Evolutionary conservation across 2,329 filamentous ascomycete species (phyloP).

Genomic region (Fusarium robinianum): DNA sequence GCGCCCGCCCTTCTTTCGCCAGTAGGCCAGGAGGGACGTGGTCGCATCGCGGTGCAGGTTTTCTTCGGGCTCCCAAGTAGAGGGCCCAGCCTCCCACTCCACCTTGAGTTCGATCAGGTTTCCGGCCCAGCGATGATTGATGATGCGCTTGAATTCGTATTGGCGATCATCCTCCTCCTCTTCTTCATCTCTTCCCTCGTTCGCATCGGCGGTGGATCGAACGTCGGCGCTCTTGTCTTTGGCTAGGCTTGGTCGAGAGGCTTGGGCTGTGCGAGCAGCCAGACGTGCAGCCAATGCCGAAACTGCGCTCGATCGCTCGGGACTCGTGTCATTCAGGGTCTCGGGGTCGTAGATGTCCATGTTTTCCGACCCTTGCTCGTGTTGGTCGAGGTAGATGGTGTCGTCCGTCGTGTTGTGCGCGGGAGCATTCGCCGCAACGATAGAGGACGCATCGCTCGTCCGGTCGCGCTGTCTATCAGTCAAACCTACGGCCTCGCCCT

Average conservation of each 20-base stretch:
- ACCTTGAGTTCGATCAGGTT: constrained; percentile 40
- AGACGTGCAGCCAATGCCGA: too few species aligned
- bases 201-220: too few species aligned
- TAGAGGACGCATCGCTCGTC: constrained; percentile 20
- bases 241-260: not conserved
- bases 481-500: too few species aligned
- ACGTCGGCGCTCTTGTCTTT: constrained; percentile 1
- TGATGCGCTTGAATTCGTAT: constrained; percentile 32
- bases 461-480: constrained; percentile 23
- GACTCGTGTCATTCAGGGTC: not conserved
- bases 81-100: constrained; percentile 38
- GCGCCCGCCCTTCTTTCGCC: constrained; percentile 39
- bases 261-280: constrained; percentile 2
- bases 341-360: constrained; percentile 16
- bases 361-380: constrained; percentile 4
- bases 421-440: too few species aligned
- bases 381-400: constrained; percentile 4
- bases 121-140: constrained; percentile 37
- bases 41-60: constrained; percentile 42
- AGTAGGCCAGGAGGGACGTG: constrained; percentile 40
- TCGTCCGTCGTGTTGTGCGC: constrained; percentile 14
- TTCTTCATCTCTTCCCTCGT: constrained; percentile 2
- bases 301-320: too few species aligned
- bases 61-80: constrained; percentile 43
- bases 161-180: constrained; percentile 10